phyloP scores from a whole-genome alignment of 306 rosid genomes.

The Lithocarpus polystachyus region DNA sequence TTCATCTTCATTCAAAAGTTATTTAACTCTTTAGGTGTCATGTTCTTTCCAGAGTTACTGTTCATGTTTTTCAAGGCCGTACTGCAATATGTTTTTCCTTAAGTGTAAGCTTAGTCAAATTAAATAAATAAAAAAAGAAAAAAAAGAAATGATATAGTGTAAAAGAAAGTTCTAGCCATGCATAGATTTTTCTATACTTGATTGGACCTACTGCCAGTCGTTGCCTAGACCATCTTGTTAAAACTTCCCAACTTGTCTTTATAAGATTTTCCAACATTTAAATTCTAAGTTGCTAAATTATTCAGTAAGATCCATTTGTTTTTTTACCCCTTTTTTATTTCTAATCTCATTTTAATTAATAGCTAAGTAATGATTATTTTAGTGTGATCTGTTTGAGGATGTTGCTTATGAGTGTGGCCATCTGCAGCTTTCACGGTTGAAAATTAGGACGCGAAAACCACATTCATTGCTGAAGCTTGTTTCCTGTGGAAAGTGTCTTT shows the following conservation, averaged over 20 bases:
- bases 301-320: neutral
- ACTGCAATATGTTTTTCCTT: neutral
- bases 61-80: neutral
- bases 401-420: conserved; percentile 24
- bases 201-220: neutral
- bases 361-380: no score
- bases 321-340: neutral
- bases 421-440: conserved; percentile 91
- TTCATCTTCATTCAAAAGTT: neutral
- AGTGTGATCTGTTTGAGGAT: conserved; percentile 1
- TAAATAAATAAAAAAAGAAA: neutral
- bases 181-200: neutral
- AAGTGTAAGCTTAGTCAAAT: neutral
- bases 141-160: neutral
- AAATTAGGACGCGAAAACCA: conserved; percentile 54
- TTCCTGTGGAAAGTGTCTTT: conserved; percentile 81
- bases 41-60: neutral
- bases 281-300: neutral
- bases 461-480: conserved; percentile 76
- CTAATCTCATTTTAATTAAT: neutral
- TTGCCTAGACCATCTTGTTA: neutral
- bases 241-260: neutral
- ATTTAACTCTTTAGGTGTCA: neutral
- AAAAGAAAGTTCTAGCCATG: neutral
- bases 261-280: neutral